Conservation (phyloP, 345 rosid genomes). For the Hibiscus mutabilis region DNA sequence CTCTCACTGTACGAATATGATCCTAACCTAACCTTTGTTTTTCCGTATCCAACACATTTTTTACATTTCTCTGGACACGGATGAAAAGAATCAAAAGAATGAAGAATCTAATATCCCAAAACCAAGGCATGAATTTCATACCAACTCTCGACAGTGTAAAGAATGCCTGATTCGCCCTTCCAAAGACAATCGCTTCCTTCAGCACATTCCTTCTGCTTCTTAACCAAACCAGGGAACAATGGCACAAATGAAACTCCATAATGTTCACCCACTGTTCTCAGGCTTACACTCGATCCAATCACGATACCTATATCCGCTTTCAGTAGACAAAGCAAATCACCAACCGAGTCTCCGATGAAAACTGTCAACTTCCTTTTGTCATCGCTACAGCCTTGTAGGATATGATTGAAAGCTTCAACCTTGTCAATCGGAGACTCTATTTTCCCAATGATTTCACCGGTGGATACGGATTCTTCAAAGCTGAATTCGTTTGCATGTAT, state of each 20-base stretch:
- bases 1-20: no score
- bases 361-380: slow-evolving; percentile 46
- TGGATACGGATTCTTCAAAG: slow-evolving; percentile 57
- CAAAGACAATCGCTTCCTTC: slow-evolving; percentile 41
- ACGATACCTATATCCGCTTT: slow-evolving; percentile 92
- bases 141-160: slow-evolving; percentile 83
- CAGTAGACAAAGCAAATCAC: slow-evolving; percentile 89
- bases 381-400: slow-evolving; percentile 26
- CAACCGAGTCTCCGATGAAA: slow-evolving; percentile 83
- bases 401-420: slow-evolving; percentile 45
- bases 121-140: slow-evolving; percentile 82
- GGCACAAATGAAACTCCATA: slow-evolving; percentile 84
- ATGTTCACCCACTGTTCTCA: slow-evolving; percentile 65
- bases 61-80: not conserved
- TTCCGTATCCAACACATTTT: no score
- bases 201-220: slow-evolving; percentile 53
- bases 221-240: slow-evolving; percentile 52
- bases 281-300: slow-evolving; percentile 69
- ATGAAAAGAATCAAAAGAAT: not conserved
- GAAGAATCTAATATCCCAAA: slow-evolving; percentile 40
- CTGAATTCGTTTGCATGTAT: slow-evolving; percentile 77
- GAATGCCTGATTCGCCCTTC: slow-evolving; percentile 64
- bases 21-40: not conserved
- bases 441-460: slow-evolving; percentile 64
- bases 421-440: slow-evolving; percentile 79